phyloP scores from a whole-genome alignment of 169 alveolate species.

The Cryptosporidium muris region DNA sequence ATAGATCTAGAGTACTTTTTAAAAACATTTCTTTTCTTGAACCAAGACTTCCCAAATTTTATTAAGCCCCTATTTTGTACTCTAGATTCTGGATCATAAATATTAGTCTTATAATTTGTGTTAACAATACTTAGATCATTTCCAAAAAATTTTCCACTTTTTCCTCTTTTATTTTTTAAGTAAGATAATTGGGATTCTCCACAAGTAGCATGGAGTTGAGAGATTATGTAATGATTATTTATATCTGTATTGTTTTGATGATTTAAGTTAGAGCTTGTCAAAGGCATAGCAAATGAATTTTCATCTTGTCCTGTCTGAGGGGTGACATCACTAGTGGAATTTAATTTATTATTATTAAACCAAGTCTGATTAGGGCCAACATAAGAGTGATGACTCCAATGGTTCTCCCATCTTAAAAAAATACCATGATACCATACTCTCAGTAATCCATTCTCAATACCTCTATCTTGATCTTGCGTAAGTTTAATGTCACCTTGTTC shows the following conservation, averaged over 20 bases:
- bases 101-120: background rate
- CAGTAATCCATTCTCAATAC: slow-evolving; percentile 54
- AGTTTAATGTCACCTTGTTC: background rate
- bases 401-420: slow-evolving; percentile 63
- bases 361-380: background rate
- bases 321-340: background rate
- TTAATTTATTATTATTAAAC: background rate
- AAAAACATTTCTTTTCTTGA: background rate
- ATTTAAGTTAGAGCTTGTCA: too few relatives aligned
- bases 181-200: background rate
- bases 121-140: background rate
- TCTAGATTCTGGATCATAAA: too few relatives aligned
- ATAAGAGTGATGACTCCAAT: slow-evolving; percentile 53
- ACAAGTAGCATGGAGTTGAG: background rate
- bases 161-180: background rate
- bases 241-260: too few relatives aligned
- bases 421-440: slow-evolving; percentile 64
- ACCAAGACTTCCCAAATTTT: too few relatives aligned
- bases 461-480: slow-evolving; percentile 6
- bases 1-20: background rate
- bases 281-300: background rate
- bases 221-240: background rate
- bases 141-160: background rate
- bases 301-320: background rate
- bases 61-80: too few relatives aligned